These are phyloP conservation scores for Cladosporium cucumerinum DNA, from an alignment of 2,329 filamentous ascomycete species.

Conservation along the genomic window DNA sequence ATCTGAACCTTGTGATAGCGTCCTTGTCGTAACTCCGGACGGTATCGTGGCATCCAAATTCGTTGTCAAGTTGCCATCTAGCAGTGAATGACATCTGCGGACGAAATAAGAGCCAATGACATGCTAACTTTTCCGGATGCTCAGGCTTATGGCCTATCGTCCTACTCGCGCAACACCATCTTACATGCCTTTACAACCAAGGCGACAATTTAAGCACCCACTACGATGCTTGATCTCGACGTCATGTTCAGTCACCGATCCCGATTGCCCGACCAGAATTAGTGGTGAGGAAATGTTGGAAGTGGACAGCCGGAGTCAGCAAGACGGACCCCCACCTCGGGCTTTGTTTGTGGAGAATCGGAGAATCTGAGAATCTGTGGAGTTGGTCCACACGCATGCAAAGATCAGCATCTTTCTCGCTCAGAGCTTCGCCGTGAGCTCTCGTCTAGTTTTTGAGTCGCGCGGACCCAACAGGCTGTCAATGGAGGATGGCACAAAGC, in stretches of 20 bases:
- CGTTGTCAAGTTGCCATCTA: constrained; percentile 27
- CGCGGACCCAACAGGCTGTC: not conserved
- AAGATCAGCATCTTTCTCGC: not conserved
- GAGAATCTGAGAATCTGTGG: not conserved
- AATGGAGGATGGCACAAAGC: not conserved
- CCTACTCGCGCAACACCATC: not conserved
- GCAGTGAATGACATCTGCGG: not conserved
- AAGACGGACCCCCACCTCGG: not conserved
- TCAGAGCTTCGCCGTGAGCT: not conserved
- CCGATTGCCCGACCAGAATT: not conserved
- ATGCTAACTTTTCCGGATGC: not conserved
- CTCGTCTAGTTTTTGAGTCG: not conserved
- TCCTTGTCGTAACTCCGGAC: constrained; percentile 26
- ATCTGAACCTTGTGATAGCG: constrained; percentile 24
- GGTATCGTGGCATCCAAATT: constrained; percentile 28
- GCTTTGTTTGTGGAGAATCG: not conserved
- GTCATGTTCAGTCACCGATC: not conserved
- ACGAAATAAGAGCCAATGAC: not conserved
- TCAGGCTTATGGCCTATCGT: not conserved
- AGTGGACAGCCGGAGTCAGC: not conserved
- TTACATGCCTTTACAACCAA: not conserved
- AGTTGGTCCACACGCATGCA: not conserved
- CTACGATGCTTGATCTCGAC: not conserved
- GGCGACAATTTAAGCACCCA: not conserved
- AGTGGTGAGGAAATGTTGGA: not conserved